Base-by-base conservation (phyloP, 768 basidiomycete species). In the Xanthoconium purpureum region DNA sequence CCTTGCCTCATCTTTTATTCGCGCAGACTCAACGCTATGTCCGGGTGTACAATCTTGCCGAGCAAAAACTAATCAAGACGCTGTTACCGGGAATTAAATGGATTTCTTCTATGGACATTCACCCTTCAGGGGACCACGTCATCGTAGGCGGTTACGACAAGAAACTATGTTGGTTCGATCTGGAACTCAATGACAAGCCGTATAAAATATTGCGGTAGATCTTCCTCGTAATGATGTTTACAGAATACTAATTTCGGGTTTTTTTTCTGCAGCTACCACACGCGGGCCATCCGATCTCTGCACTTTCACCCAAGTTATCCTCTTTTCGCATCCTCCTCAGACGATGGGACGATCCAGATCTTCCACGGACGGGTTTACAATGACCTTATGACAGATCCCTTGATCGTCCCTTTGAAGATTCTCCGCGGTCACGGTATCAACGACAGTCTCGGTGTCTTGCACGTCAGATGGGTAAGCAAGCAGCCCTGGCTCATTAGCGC, bases 91-190 rank as follows among this genome's bases (percentile, higher is more conserved):
- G 95, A 51, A 90, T 96, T 60, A 87, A 85, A 70, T 98, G 96
- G 96, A 98, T 99, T 68, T 97, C 94, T 36, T 91, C 85, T 11
- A 88, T 99, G 87, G 95, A 98, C 69, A 82, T 99, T 28, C 97
- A 99, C 73, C 92, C 96, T 20, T 88, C 89, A 49, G 93, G 93
- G 30, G 95, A 98, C 66, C 94, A 99, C 77, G 78, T 99, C 58
- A 93, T 99, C 58, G 91, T 99, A 48, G 97, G 97, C 56, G 93
- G 93, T 46, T 98, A 98, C 72, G 97, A 99, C 76, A 88, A 91
- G 63, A 97, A 98, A 72, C 76, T 99, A 15, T 95, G 94, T 71
- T 99, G 97, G 97, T 98, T 98, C 72, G 97, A 99, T 76, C 78
- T 99, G 61, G 97, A 98, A 67, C 84, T 99, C 53, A 92, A 89